A percentile compares a stretch with the other conserved stretches of the same genome.
phyloP scores from a whole-genome alignment of 169 alveolate species.

The Perkinsus marinus region DNA sequence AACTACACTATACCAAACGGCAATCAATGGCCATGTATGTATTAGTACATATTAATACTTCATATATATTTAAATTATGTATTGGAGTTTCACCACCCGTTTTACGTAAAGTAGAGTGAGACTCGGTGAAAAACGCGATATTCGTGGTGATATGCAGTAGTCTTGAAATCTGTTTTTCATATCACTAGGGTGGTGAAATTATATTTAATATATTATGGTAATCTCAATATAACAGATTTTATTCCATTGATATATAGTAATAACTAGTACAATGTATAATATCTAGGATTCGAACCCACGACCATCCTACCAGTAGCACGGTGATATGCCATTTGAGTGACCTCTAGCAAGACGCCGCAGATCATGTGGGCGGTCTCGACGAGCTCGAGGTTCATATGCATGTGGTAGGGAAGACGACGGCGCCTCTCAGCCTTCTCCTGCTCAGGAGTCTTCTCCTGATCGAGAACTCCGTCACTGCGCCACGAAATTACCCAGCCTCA shows the following conservation, averaged over 20 bases:
- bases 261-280: background rate
- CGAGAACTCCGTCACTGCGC: slow-evolving; percentile 34
- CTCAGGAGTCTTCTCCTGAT: slow-evolving; percentile 78
- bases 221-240: no score
- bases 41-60: no score
- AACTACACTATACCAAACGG: no score
- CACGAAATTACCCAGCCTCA: background rate
- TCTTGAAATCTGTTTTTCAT: no score
- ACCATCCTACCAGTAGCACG: background rate
- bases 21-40: no score
- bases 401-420: slow-evolving; percentile 85
- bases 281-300: background rate
- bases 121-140: no score
- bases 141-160: no score
- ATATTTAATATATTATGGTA: no score
- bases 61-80: no score
- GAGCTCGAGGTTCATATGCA: slow-evolving; percentile 88
- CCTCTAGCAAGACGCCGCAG: slow-evolving; percentile 41
- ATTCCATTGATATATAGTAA: background rate
- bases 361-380: slow-evolving; percentile 74
- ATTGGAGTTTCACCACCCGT: no score
- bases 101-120: no score
- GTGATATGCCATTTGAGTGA: slow-evolving; percentile 22
- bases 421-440: slow-evolving; percentile 88
- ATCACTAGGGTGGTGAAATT: no score